Evolutionary conservation across 768 basidiomycete genomes (phyloP), one percentile per base, ranked within the genome.

Genomic region (Gloeostereum incarnatum): DNA sequence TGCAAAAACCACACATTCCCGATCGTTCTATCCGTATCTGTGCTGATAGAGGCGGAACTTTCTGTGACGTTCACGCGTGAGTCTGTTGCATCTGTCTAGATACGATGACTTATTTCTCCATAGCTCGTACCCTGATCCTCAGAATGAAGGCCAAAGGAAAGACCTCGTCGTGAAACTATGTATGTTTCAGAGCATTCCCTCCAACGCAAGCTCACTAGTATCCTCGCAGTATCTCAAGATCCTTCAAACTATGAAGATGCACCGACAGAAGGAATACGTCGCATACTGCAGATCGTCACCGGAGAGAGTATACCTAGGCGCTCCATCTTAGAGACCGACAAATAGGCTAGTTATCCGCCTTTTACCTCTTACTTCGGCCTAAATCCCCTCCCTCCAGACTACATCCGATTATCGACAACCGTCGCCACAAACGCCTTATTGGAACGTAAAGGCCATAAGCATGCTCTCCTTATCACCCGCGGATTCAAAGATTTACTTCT

Each of bases 341-440:
- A 88, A 88, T 90, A 40, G 88, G 87, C 85, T 38, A 10, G 69
- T n/a, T n/a, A n/a, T n/a, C n/a, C n/a, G n/a, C n/a, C n/a, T n/a
- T n/a, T n/a, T 47, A 16, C 4, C 31, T 17, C 18, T 5, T 24
- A 3, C n/a, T 11, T 22, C 13, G 11, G 8, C 3, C 22, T 20
- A 16, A 26, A 8, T 31, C 7, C 10, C 11, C 21, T 21, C 10
- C 26, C 20, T 33, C 8, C 42, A 90, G 91, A 94, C 51, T 92
- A 90, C 53, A 89, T 94, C 45, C 77, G 91, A 13, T 64, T 94
- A 6, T 91, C 88, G 1, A 96, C 93, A 0, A 98, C 94, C 0
- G 90, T 97, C 3, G 93, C 92, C 0, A 98, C 94, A 13, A 98
- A 97, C 50, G 93, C 94, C 0, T 71, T 98, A 0, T 72, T 98